phyloP scores from a whole-genome alignment of 495 filamentous ascomycete species.

The Talaromyces stipitatus region DNA sequence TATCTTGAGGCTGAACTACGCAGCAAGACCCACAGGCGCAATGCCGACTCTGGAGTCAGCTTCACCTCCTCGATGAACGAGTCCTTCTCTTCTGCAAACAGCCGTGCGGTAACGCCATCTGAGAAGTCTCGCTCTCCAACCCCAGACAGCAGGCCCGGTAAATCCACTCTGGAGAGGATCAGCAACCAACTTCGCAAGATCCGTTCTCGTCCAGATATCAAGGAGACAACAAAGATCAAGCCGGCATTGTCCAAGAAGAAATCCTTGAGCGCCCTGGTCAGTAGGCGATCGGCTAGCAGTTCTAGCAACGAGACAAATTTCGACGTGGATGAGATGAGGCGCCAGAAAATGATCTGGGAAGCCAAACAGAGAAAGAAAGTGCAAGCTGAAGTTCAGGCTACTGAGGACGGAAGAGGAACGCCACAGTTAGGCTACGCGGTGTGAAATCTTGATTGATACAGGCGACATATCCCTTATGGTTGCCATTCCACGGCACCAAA shows the following conservation, averaged over 20 bases:
- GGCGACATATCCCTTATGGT: background rate
- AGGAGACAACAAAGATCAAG: constrained; percentile 21
- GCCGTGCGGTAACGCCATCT: constrained; percentile 16
- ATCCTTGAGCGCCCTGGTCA: constrained; percentile 30
- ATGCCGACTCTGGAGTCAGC: constrained; percentile 59
- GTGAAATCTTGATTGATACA: background rate
- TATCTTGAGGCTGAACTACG: constrained; percentile 27
- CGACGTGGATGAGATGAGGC: constrained; percentile 42
- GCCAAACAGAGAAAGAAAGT: constrained; percentile 35
- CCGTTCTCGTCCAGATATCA: constrained; percentile 21
- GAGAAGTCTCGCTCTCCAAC: constrained; percentile 41
- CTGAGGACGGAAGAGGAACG: background rate
- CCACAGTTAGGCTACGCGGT: background rate
- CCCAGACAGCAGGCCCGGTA: constrained; percentile 15
- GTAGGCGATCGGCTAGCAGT: constrained; percentile 16
- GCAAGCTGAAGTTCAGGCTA: background rate
- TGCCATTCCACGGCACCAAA: background rate
- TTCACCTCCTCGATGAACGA: constrained; percentile 34
- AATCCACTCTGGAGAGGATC: constrained; percentile 48
- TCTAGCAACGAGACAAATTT: constrained; percentile 29
- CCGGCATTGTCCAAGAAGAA: constrained; percentile 32
- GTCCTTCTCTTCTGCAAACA: constrained; percentile 23
- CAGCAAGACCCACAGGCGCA: constrained; percentile 34
- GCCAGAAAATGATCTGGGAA: constrained; percentile 41
- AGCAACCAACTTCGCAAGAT: constrained; percentile 48